Percentiles rank a stretch among this genome's conserved stretches.
phyloP scores from a whole-genome alignment of 2,329 filamentous ascomycete genomes.

The Pyricularia sp. region DNA sequence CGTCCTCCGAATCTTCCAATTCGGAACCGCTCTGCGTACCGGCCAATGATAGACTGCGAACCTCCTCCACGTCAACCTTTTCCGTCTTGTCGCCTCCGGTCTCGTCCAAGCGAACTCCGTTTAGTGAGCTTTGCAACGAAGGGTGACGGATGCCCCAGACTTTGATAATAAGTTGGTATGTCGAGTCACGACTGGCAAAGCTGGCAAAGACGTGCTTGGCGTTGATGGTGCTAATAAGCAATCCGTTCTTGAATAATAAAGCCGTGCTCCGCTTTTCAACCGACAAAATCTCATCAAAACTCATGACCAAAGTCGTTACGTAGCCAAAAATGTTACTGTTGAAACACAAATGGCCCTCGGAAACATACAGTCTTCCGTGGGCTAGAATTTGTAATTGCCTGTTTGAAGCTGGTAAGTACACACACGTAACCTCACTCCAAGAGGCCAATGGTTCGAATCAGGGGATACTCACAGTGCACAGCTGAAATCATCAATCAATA shows the following conservation, averaged over 20 bases:
- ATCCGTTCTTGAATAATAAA: conserved; percentile 89
- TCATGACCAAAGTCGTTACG: conserved; percentile 95
- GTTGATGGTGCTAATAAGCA: conserved; percentile 91
- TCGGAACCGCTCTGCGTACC: conserved; percentile 31
- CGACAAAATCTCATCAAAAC: conserved; percentile 93
- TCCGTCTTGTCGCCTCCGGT: conserved; percentile 84
- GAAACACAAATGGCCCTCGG: conserved; percentile 94
- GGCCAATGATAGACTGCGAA: conserved; percentile 8
- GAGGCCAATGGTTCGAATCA: neutral
- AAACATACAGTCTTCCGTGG: conserved; percentile 88
- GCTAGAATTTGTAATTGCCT: conserved; percentile 82
- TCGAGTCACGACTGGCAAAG: conserved; percentile 85
- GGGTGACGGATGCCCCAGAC: conserved; percentile 98
- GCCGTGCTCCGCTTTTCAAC: conserved; percentile 96
- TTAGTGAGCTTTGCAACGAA: conserved; percentile 77
- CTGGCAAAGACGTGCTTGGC: conserved; percentile 93
- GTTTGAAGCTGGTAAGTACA: neutral
- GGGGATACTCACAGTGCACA: conserved; percentile 49
- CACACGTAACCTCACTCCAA: neutral
- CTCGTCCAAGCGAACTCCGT: conserved; percentile 72
- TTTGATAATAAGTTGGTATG: conserved; percentile 91
- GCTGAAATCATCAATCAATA: conserved; percentile 96
- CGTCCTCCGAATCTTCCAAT: conserved; percentile 35
- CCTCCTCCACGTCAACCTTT: conserved; percentile 49
- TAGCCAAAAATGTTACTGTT: conserved; percentile 98